phyloP scores from a whole-genome alignment of 805 yeast species.

The Yarrowia sp. region DNA sequence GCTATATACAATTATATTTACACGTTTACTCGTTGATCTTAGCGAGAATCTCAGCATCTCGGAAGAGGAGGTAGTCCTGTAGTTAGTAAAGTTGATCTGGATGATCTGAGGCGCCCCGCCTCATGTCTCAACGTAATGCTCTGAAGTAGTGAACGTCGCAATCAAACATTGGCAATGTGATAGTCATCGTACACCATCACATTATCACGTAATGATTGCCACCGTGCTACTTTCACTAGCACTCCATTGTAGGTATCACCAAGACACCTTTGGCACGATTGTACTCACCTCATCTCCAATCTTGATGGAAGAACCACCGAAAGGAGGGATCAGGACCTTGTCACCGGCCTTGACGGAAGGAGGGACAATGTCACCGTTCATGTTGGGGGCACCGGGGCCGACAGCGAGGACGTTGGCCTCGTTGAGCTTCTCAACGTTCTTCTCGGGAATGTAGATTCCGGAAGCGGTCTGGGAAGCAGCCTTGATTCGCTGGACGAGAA shows the following conservation, averaged over 20 bases:
- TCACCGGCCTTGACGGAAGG: slow-evolving; percentile 89
- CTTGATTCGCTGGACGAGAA: slow-evolving; percentile 91
- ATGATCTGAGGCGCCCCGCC: slow-evolving; percentile 11
- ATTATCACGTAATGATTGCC: no score
- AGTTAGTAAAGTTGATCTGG: slow-evolving; percentile 26
- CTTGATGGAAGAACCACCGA: slow-evolving; percentile 90
- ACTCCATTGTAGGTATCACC: not conserved
- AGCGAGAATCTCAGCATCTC: slow-evolving; percentile 95
- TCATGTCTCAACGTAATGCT: not conserved
- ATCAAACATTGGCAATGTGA: no score
- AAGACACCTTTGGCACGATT: not conserved
- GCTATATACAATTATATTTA: slow-evolving; percentile 37
- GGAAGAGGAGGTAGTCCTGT: slow-evolving; percentile 65
- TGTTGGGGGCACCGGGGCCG: slow-evolving; percentile 89
- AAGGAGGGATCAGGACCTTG: slow-evolving; percentile 90
- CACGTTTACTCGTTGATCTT: slow-evolving; percentile 58
- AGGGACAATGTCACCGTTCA: slow-evolving; percentile 73
- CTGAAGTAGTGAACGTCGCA: not conserved
- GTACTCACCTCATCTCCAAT: slow-evolving; percentile 69
- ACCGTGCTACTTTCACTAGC: not conserved
- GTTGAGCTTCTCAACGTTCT: slow-evolving; percentile 92
- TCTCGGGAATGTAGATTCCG: slow-evolving; percentile 93
- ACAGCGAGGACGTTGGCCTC: slow-evolving; percentile 89
- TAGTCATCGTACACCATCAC: no score
- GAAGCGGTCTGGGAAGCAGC: slow-evolving; percentile 90